Evolutionary conservation across 2,329 filamentous ascomycete genomes (phyloP).

Genomic region (Claviceps sp.): DNA sequence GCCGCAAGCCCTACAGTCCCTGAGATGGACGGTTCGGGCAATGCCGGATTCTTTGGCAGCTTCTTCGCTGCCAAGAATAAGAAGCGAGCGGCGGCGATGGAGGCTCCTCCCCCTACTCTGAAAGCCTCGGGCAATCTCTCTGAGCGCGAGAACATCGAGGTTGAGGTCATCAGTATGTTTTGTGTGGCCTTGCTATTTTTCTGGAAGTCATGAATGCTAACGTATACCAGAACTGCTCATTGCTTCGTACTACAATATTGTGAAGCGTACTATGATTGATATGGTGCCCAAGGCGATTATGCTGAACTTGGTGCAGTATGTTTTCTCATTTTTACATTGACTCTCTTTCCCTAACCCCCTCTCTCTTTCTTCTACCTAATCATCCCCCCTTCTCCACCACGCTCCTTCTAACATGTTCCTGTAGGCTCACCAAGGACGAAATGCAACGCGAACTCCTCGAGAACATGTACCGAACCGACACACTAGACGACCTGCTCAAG

Average conservation of each 20-base stretch:
- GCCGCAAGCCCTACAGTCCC: conserved; percentile 61
- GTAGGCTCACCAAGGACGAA: conserved; percentile 85
- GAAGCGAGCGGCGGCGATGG: conserved; percentile 99
- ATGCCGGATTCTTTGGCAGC: conserved; percentile 86
- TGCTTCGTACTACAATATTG: conserved; percentile 95
- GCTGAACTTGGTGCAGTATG: conserved; percentile 89
- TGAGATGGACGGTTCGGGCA: conserved; percentile 35
- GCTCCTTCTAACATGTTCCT: conserved; percentile 1
- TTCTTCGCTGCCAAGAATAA: conserved; percentile 99
- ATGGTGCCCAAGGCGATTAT: conserved; percentile 99
- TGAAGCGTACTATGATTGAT: conserved; percentile 96
- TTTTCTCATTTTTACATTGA: conserved; percentile 13
- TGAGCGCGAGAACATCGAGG: conserved; percentile 88
- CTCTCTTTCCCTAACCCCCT: too few species aligned
- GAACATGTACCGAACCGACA: conserved; percentile 89
- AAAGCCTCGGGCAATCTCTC: conserved; percentile 90
- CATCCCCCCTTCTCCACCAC: neutral
- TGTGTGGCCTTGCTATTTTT: neutral
- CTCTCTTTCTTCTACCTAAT: neutral
- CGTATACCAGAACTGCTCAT: conserved; percentile 66
- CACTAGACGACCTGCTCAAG: conserved; percentile 88
- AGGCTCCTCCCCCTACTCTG: conserved; percentile 78
- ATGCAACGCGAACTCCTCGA: conserved; percentile 96
- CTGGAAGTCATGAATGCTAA: neutral
- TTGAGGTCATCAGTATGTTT: conserved; percentile 89